phyloP scores from a whole-genome alignment of 2,329 filamentous ascomycete genomes.

The Anthostomella pinea region DNA sequence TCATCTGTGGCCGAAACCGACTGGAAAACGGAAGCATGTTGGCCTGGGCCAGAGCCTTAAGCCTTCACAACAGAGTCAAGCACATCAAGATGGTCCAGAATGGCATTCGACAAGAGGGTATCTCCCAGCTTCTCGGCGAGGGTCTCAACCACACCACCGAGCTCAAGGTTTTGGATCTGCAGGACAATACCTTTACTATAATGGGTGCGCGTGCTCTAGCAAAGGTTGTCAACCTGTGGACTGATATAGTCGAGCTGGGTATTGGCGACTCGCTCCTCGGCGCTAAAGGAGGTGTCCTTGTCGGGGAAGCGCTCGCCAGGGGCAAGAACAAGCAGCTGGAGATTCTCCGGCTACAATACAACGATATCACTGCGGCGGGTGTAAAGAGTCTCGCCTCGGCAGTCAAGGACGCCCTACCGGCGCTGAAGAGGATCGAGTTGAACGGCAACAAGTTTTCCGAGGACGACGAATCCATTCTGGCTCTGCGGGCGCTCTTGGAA shows the following conservation, averaged over 20 bases:
- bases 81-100: conserved; percentile 98
- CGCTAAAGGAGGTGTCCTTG: conserved; percentile 69
- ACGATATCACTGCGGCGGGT: conserved; percentile 81
- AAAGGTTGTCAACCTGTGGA: conserved; percentile 71
- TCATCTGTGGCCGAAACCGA: conserved; percentile 93
- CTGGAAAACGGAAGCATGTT: conserved; percentile 95
- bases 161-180: conserved; percentile 79
- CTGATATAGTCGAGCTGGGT: conserved; percentile 74
- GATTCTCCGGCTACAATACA: conserved; percentile 83
- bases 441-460: conserved; percentile 96
- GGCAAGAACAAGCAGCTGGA: conserved; percentile 79
- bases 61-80: conserved; percentile 77
- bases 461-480: conserved; percentile 70
- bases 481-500: conserved; percentile 69
- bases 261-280: conserved; percentile 85
- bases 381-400: conserved; percentile 70
- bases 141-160: conserved; percentile 69
- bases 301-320: conserved; percentile 69
- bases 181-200: conserved; percentile 95
- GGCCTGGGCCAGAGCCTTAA: conserved; percentile 87
- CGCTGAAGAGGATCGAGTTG: conserved; percentile 80
- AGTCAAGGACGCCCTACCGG: conserved; percentile 65
- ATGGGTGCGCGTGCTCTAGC: conserved; percentile 76
- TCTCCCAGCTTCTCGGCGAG: conserved; percentile 73
- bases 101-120: conserved; percentile 91